Base-by-base conservation (phyloP, 2,329 filamentous ascomycete genomes). In the Phialophora chinensis region DNA sequence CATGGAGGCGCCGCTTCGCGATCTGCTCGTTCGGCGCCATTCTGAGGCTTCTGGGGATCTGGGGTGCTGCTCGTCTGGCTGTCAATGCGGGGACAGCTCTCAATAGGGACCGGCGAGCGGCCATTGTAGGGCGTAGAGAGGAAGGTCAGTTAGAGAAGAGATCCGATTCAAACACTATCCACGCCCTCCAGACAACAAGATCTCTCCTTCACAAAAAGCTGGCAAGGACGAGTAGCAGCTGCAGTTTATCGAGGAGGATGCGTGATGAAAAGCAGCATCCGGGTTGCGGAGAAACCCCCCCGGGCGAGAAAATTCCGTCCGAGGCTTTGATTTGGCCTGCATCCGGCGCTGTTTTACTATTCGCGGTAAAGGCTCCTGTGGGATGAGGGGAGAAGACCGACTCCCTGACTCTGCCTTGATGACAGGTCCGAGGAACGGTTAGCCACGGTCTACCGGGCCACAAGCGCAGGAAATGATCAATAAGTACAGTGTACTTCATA, bases 1-100 rank as follows among this genome's bases (percentile, higher is more conserved):
- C 84, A 75, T 88, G 85, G 49, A 88, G 76, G 68, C 71, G 67
- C 49, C 72, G 60, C 50, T 63, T 71, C 14, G 72, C 72, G 31
- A 71, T 60, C 42, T 68, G 64, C 57, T 72, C 63, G 57, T 66
- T 53, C 7, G 71, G 67, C 56, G 71, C 62, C 72, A 72, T 72
- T 68, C 71, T 72, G 59, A 71, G 61, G 55, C 60, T 62, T 29
- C 56, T 20, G 4, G 65, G 47, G 56, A 71, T 60, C 44, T 67
- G 69, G 33, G 69, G 65, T 35, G 59, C 49, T n/a, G 69, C 56
- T 66, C 71, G 67, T 68, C 68, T 59, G 42, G 60, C 58, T 50
- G 71, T 67, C 63, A 73, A 62, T 63, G 71, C 65, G 59, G 71
- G 71, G 58, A 72, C 67, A 47, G 69, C 66, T 20, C 71, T 65